A percentile compares a stretch with the other conserved stretches of the same genome.
These are phyloP conservation scores for Kwoniella dejecticola DNA, from an alignment of 768 basidiomycete species.

Conservation along the genomic window DNA sequence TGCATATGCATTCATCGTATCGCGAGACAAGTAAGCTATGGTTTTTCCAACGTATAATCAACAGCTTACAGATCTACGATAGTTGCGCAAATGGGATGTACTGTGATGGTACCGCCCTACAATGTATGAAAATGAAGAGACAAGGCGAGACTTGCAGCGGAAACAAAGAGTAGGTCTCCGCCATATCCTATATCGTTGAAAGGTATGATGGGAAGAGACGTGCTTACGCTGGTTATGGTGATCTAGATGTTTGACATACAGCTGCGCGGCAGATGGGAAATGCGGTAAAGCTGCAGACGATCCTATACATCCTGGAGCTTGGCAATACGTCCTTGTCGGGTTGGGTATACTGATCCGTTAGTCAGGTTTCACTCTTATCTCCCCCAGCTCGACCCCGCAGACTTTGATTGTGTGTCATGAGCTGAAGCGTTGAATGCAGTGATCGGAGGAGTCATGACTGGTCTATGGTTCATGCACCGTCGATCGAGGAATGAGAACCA, in stretches of 20 bases:
- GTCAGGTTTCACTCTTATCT: conserved; percentile 35
- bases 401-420: no score
- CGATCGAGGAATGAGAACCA: conserved; percentile 74
- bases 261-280: conserved; percentile 65
- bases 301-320: conserved; percentile 66
- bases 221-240: neutral
- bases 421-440: no score
- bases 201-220: neutral
- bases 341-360: conserved; percentile 72
- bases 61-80: no score
- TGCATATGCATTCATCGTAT: conserved; percentile 77
- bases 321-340: conserved; percentile 73
- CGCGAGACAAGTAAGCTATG: conserved; percentile 64
- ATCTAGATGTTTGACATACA: conserved; percentile 71
- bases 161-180: conserved; percentile 61
- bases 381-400: no score
- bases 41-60: neutral
- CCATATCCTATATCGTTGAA: neutral
- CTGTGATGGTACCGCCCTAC: conserved; percentile 66
- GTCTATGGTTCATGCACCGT: conserved; percentile 71
- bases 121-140: conserved; percentile 65
- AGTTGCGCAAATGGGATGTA: conserved; percentile 75
- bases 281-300: conserved; percentile 67
- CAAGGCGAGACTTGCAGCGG: conserved; percentile 64
- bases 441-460: conserved; percentile 70